phyloP scores from a whole-genome alignment of 31 red algal species.

The Odonthalia washingtoniensis region DNA sequence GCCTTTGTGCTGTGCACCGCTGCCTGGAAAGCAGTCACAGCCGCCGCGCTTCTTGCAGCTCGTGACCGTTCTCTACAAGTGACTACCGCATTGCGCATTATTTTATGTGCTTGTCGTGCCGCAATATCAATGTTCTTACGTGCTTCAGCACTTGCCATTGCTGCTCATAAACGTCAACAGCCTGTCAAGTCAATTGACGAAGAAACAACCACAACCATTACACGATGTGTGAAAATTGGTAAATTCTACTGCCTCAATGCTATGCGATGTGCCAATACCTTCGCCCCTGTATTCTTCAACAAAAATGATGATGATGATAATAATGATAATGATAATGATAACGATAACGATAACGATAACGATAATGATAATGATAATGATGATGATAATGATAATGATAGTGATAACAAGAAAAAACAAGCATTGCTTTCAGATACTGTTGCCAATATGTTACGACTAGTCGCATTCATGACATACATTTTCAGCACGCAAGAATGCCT shows the following conservation, averaged over 20 bases:
- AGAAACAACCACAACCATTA: background rate
- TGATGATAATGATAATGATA: slow-evolving; percentile 6
- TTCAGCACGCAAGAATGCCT: background rate
- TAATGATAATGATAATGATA: background rate
- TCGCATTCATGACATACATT: slow-evolving; percentile 7
- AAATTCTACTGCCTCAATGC: slow-evolving; percentile 52
- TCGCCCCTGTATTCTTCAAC: background rate
- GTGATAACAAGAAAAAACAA: slow-evolving; percentile 6
- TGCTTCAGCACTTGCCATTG: background rate
- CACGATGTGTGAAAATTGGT: slow-evolving; percentile 41
- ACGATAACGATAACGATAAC: background rate
- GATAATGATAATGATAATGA: slow-evolving; percentile 15
- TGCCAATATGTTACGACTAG: background rate
- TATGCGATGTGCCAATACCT: slow-evolving; percentile 29
- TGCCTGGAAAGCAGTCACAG: slow-evolving; percentile 53
- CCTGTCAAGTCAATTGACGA: background rate
- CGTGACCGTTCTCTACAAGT: slow-evolving; percentile 1
- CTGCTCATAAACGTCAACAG: too few relatives aligned
- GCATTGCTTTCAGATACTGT: background rate
- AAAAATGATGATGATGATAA: background rate
- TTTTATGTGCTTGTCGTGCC: slow-evolving; percentile 27
- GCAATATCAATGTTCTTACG: slow-evolving; percentile 30
- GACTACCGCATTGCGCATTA: slow-evolving; percentile 16
- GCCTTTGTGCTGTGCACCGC: slow-evolving; percentile 48
- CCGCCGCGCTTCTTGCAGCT: background rate